Base-by-base conservation (phyloP, 169 alveolate genomes). In the Eimeria necatrix region DNA sequence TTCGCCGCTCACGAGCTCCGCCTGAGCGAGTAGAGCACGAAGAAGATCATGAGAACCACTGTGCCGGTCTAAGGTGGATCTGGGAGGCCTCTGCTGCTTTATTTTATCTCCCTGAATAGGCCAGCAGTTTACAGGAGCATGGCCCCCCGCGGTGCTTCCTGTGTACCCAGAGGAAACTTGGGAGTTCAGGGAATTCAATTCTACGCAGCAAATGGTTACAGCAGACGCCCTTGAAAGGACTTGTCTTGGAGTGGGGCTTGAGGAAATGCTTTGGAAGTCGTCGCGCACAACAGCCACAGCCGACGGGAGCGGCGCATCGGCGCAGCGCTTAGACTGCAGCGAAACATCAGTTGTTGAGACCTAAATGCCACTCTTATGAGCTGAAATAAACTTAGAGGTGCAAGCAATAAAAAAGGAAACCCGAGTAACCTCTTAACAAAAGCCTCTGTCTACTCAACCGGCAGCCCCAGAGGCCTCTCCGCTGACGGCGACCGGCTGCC, bases 401-500 rank as follows among this genome's bases (percentile, higher is more conserved):
- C 84, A 14, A 4, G 2, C 26, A 46, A 80, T 49, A 80, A 52
- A 80, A 20, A 80, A 48, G 12, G 24, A 32, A n/a, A 4, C 6
- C 16, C 59, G 20, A 12, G 32, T 0, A 18, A 46, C 5, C 18
- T 56, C 32, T 46, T 41, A 9, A 41, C 59, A 73, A 7, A 73
- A 73, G 10, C 84, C 56, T 51, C 20, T 24, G 26, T 59, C 22
- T 64, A 32, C 41, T 18, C 76, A 22, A 20, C 71, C 70, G 87
- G 61, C 59, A 76, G 87, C 87, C 87, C 87, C 87, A 53, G 87
- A 76, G 68, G 87, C 87, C 48, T 48, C 87, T 76, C 53, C 24
- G 68, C 64, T 56, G 68, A 76, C 46, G 87, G 87, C 87, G 68
- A 76, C 87, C 87, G 85, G 87, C 87, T 41, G 87, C 64, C 87